Conservation (phyloP, 148 eudicot species). For the Rhododendron ovatum region DNA sequence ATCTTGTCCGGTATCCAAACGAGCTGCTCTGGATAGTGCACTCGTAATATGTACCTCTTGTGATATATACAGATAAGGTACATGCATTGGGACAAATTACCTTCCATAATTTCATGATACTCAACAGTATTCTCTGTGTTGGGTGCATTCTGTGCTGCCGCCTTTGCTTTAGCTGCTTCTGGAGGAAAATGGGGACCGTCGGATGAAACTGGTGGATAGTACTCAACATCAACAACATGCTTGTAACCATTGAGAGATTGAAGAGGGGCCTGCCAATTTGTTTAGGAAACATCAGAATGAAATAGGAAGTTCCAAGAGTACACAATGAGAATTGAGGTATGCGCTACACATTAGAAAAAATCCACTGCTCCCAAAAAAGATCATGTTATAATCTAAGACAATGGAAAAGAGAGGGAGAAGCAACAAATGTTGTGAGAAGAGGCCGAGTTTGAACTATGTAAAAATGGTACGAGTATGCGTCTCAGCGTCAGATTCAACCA, state of each 20-base stretch:
- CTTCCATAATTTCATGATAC: constrained; percentile 95
- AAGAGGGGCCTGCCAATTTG: constrained; percentile 57
- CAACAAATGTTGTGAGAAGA: background rate
- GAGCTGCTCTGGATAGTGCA: background rate
- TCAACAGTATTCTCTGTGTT: constrained; percentile 56
- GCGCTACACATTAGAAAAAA: background rate
- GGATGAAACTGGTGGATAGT: constrained; percentile 67
- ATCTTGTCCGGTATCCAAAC: background rate
- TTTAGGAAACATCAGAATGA: constrained; percentile 7
- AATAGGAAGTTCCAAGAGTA: background rate
- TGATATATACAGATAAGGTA: background rate
- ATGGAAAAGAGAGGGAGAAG: background rate
- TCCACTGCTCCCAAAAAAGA: background rate
- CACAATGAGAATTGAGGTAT: background rate
- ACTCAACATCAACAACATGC: constrained; percentile 89
- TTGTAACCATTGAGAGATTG: constrained; percentile 87
- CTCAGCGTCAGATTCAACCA: background rate
- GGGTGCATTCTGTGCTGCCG: constrained; percentile 77
- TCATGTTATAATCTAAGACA: background rate
- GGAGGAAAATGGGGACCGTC: constrained; percentile 73
- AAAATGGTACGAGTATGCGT: background rate
- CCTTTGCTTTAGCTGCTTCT: constrained; percentile 90
- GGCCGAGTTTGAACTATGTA: background rate
- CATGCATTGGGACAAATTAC: constrained; percentile 24
- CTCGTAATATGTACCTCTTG: background rate